A percentile compares a stretch with the other conserved stretches of the same genome.
phyloP scores from a whole-genome alignment of 192 early-diverging fungal genomes.

The Spizellomyces punctatus region DNA sequence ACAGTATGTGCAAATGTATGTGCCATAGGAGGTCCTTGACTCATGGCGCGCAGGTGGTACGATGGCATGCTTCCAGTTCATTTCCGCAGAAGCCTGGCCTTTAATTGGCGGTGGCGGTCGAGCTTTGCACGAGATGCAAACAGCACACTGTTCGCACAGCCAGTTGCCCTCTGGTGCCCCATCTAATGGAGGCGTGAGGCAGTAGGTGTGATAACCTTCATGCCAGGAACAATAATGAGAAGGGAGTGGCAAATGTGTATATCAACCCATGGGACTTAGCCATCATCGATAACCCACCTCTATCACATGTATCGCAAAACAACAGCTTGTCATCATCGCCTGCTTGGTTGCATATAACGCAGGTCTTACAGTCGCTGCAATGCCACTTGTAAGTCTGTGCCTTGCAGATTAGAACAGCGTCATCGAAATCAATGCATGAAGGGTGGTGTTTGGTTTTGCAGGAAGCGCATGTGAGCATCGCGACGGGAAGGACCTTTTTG shows the following conservation, averaged over 20 bases:
- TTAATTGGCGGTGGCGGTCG: conserved; percentile 8
- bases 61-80: conserved; percentile 43
- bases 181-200: conserved; percentile 49
- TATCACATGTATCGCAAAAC: conserved; percentile 61
- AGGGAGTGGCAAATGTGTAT: no score
- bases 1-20: conserved; percentile 53
- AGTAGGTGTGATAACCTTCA: conserved; percentile 55
- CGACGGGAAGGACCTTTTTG: conserved; percentile 1
- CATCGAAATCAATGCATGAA: conserved; percentile 49
- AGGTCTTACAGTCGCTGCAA: conserved; percentile 56
- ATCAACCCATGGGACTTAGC: no score
- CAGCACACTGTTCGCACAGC: conserved; percentile 49
- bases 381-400: conserved; percentile 49
- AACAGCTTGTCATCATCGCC: conserved; percentile 57
- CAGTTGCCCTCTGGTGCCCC: conserved; percentile 50
- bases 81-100: background rate
- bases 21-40: conserved; percentile 25
- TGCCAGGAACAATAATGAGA: background rate
- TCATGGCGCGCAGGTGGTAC: conserved; percentile 34
- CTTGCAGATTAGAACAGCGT: conserved; percentile 46
- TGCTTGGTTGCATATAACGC: conserved; percentile 45
- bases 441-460: conserved; percentile 46
- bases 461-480: conserved; percentile 25
- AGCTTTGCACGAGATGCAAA: conserved; percentile 42
- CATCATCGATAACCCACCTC: conserved; percentile 1